Evolutionary conservation across 495 filamentous ascomycete genomes (phyloP).

Genomic region (Letharia lupina): DNA sequence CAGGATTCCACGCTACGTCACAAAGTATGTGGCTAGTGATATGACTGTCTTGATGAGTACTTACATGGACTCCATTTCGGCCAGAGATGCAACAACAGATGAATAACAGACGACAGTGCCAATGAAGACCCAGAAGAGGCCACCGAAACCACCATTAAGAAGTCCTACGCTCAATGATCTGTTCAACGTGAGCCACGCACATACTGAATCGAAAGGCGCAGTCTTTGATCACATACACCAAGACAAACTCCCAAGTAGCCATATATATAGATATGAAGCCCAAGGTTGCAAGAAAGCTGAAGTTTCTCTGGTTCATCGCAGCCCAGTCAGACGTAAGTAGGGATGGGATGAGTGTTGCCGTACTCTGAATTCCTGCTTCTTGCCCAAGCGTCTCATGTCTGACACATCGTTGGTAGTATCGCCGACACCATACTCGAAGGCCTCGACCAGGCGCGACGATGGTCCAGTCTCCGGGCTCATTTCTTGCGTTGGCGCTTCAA

Average conservation of each 20-base stretch:
- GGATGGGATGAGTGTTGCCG: background rate
- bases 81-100: slow-evolving; percentile 32
- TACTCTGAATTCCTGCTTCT: slow-evolving; percentile 30
- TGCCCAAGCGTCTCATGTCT: slow-evolving; percentile 32
- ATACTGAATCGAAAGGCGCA: no score
- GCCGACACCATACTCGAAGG: background rate
- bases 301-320: slow-evolving; percentile 21
- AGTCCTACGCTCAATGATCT: slow-evolving; percentile 11
- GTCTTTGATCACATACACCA: slow-evolving; percentile 3
- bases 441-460: slow-evolving; percentile 2
- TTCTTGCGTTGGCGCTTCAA: background rate
- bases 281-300: slow-evolving; percentile 24
- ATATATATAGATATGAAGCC: slow-evolving; percentile 30
- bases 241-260: slow-evolving; percentile 21
- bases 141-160: slow-evolving; percentile 20
- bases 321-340: background rate
- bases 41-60: background rate
- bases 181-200: background rate
- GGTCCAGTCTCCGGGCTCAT: background rate
- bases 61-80: slow-evolving; percentile 35
- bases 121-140: slow-evolving; percentile 37
- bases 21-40: background rate
- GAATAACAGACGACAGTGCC: slow-evolving; percentile 32
- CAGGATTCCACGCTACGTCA: background rate
- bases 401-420: slow-evolving; percentile 4